Evolutionary conservation across 352 stramenopile species (phyloP), one percentile per base, ranked within the genome.

Genomic region (Globisporangium megalacanthum): DNA sequence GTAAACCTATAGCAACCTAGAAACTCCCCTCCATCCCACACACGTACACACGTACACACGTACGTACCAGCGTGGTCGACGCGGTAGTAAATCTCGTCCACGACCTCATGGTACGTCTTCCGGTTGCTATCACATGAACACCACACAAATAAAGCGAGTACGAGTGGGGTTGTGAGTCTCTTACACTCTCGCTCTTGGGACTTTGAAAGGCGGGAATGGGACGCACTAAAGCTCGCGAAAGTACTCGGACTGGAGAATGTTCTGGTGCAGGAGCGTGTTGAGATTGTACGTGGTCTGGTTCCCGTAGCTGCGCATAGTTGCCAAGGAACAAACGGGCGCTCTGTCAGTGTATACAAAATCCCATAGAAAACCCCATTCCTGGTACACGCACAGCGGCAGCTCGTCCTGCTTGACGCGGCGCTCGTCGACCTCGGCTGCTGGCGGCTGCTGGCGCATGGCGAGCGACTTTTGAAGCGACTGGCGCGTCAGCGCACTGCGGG

Each of bases 81-180:
- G 33, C 82, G 82, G 68, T 93, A 89, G 65, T 95, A 95, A 59
- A 97, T 96, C 73, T 97, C 90, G 54, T 97, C 89, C 52, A 96
- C 86, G n/a, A 98, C 92, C 76, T 99, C 87, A 65, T 98, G 96
- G 68, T 98, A 98, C 54, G 97, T 98, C 69, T 96, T 86, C 47
- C 91, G 71, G 37, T 89, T 88, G 70, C 77, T 87, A 56, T 1
- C 41, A 49, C n/a, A 17, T 2, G 22, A 2, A 13, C 33, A 35
- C 10, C 25, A 50, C 17, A 7, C 2, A 35, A 6, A 11, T 5
- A 17, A 47, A 17, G 20, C 46, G 7, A 56, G 51, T 39, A 13
- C n/a, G 37, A 22, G 7, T 22, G 33, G 14, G 19, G 2, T 2
- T n/a, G 25, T 17, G 31, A 37, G 19, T 39, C 13, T 22, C 17